Evolutionary conservation across 805 yeast species (phyloP), one percentile per base, ranked within the genome.

Genomic region (Spathaspora passalidarum): DNA sequence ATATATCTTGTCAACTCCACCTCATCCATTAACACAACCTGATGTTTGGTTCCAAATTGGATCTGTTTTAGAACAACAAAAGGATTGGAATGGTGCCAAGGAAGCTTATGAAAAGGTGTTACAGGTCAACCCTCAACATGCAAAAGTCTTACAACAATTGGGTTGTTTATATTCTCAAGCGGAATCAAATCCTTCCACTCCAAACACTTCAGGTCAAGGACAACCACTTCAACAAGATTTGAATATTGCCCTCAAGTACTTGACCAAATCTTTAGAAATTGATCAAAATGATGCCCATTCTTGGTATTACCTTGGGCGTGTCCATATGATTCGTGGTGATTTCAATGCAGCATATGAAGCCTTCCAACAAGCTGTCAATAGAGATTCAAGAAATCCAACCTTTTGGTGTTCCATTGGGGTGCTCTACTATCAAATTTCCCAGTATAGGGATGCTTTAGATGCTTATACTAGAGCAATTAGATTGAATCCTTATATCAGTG

Each of bases 1-100:
- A 61, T 94, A 92, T 64, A 94, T 94, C 51, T 69, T 94, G 54
- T 76, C 83, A 47, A 86, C 84, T 66, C 98, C 99, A 0, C 99
- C 99, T 1, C 85, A 89, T 44, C 99, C 99, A 1, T 73, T 94
- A 52, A 91, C 97, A 40, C 96, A 89, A 63, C 89, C 96, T 42
- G 99, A 94, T 63, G 95, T 94, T 45, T 94, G 98, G 98, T 94
- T 94, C 72, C 99, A 94, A 69, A 87, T 94, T 52, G 99, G 99
- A 35, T 86, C 90, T 25, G 98, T 94, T 1, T 77, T 94, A 56
- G 99, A 94, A 65, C 96, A 87, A 61, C 92, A 88, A 69, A 83
- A 89, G 58, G 96, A 90, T 60, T 92, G 88, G 79, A 80, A 77
- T 51, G 88, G 91, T 32, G 98, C 99, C 2, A 82, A 84, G 57